Conservation (phyloP, 2,329 filamentous ascomycete genomes). For the Colletotrichum sp. region DNA sequence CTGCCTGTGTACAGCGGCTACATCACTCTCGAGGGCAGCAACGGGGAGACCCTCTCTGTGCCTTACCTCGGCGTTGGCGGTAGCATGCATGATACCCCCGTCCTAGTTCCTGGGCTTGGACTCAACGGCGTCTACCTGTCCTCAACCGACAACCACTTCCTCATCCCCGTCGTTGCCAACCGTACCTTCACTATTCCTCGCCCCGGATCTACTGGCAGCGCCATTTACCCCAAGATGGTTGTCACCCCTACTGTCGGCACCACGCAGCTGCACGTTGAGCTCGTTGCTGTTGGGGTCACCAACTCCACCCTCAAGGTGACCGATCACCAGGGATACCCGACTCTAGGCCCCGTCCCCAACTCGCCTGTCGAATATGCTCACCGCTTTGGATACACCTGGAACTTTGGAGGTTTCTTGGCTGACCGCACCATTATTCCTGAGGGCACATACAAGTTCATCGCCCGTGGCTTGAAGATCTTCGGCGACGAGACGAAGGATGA, state of each 20-base stretch:
- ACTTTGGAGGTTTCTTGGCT: slow-evolving; percentile 26
- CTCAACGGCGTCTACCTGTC: slow-evolving; percentile 20
- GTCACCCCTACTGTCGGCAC: slow-evolving; percentile 21
- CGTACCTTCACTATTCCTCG: slow-evolving; percentile 27
- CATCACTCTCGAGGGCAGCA: slow-evolving; percentile 43
- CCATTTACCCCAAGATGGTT: background rate
- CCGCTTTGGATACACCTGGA: background rate
- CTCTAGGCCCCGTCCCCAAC: slow-evolving; percentile 23
- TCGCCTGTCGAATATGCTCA: slow-evolving; percentile 23
- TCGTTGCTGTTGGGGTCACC: slow-evolving; percentile 20
- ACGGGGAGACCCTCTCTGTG: slow-evolving; percentile 38
- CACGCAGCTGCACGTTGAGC: slow-evolving; percentile 24
- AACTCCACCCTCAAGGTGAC: slow-evolving; percentile 16
- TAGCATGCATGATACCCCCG: slow-evolving; percentile 25
- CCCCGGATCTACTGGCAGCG: slow-evolving; percentile 5
- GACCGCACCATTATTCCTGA: slow-evolving; percentile 27
- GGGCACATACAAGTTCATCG: slow-evolving; percentile 28
- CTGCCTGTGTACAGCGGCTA: slow-evolving; percentile 50
- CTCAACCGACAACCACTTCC: slow-evolving; percentile 13
- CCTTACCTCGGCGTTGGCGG: slow-evolving; percentile 45
- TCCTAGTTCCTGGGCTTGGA: slow-evolving; percentile 9
- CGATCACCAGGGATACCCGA: slow-evolving; percentile 23
- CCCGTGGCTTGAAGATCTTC: slow-evolving; percentile 28
- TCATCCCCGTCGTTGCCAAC: slow-evolving; percentile 23
- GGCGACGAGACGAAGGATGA: slow-evolving; percentile 25